Conservation (phyloP, 306 rosid species). For the Inga leiocalycina region DNA sequence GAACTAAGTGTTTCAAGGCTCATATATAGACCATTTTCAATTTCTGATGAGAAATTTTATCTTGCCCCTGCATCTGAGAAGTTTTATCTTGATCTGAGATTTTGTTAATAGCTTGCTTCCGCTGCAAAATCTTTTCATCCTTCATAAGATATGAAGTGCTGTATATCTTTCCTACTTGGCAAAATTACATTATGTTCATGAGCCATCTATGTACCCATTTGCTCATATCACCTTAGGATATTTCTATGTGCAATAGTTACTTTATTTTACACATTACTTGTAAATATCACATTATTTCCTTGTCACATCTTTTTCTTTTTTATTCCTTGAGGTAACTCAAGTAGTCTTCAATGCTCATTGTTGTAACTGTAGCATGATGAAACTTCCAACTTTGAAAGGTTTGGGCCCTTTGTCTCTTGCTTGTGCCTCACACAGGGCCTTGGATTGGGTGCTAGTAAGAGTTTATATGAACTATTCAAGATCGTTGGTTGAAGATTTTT, state of each 20-base stretch:
- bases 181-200: slow-evolving; percentile 1
- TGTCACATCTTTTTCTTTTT: not conserved
- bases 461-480: not conserved
- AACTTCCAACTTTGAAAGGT: not conserved
- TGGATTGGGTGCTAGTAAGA: not conserved
- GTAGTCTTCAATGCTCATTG: not conserved
- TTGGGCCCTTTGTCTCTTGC: not conserved
- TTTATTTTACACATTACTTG: not conserved
- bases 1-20: not conserved
- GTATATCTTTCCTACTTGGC: not conserved
- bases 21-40: not conserved
- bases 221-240: not conserved
- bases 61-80: not conserved
- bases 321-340: not conserved
- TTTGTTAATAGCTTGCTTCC: slow-evolving; percentile 19
- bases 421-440: not conserved
- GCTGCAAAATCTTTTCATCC: not conserved
- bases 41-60: slow-evolving; percentile 1
- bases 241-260: slow-evolving; percentile 7
- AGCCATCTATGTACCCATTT: not conserved
- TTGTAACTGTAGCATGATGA: not conserved
- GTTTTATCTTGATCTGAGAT: slow-evolving; percentile 2
- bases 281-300: not conserved
- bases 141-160: not conserved
- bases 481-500: not conserved